Conservation (phyloP, 2,329 filamentous ascomycete genomes). For the Thelonectria blattea region DNA sequence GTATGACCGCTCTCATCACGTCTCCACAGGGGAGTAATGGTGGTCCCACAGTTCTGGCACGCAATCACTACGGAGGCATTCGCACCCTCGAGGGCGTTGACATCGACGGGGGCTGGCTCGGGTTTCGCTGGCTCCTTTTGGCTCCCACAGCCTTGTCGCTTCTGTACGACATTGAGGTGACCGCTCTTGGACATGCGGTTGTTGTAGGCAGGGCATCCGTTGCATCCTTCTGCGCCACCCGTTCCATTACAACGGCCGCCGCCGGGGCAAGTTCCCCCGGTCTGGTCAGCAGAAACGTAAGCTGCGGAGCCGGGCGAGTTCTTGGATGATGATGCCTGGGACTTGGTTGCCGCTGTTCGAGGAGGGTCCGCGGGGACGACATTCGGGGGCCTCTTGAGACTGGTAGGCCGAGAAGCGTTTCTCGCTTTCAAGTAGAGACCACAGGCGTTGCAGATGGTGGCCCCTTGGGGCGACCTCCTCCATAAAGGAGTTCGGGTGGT, state of each 20-base stretch:
- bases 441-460: constrained; percentile 97
- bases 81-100: constrained; percentile 43
- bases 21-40: constrained; percentile 94
- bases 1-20: constrained; percentile 93
- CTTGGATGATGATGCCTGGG: constrained; percentile 48
- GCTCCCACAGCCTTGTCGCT: constrained; percentile 46
- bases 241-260: constrained; percentile 96
- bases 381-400: constrained; percentile 77
- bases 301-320: constrained; percentile 59
- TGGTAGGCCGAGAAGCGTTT: constrained; percentile 89
- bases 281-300: constrained; percentile 79
- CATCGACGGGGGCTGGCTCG: constrained; percentile 42
- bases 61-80: constrained; percentile 69
- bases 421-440: constrained; percentile 93
- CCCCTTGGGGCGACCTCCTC: constrained; percentile 89
- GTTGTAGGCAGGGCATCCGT: constrained; percentile 96
- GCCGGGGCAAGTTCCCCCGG: constrained; percentile 89
- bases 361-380: constrained; percentile 51
- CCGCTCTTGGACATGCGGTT: constrained; percentile 91
- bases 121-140: constrained; percentile 32
- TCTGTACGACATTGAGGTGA: constrained; percentile 67
- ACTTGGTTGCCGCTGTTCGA: constrained; percentile 50
- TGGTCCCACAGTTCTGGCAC: constrained; percentile 96
- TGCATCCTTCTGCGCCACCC: constrained; percentile 91
- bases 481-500: constrained; percentile 94